These are phyloP conservation scores for Aspergillus panamensis DNA, from an alignment of 495 filamentous ascomycete genomes.

Conservation along the genomic window DNA sequence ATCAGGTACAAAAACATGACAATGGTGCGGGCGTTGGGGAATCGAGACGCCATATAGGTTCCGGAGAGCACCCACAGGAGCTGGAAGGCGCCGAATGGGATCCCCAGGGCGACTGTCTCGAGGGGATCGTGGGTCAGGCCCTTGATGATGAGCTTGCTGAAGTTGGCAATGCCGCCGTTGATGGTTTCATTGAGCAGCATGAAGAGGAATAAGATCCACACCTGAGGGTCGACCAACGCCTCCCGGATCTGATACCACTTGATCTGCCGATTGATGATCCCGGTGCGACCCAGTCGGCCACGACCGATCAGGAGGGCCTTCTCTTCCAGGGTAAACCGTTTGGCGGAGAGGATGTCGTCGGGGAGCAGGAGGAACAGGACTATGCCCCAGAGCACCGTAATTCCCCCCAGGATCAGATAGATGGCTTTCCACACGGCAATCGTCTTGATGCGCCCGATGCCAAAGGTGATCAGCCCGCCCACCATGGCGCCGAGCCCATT, in stretches of 20 bases:
- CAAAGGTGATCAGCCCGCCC: constrained; percentile 47
- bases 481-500: constrained; percentile 47
- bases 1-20: constrained; percentile 37
- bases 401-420: constrained; percentile 36
- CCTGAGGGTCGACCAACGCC: constrained; percentile 38
- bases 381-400: constrained; percentile 39
- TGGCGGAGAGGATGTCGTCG: constrained; percentile 36
- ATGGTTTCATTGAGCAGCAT: constrained; percentile 37
- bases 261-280: constrained; percentile 40
- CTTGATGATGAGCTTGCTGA: constrained; percentile 41
- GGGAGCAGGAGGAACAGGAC: constrained; percentile 38
- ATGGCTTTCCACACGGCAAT: constrained; percentile 41
- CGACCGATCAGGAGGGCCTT: constrained; percentile 39
- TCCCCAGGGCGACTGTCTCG: constrained; percentile 32
- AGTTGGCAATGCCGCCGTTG: constrained; percentile 38
- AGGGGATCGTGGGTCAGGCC: constrained; percentile 31
- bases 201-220: constrained; percentile 38
- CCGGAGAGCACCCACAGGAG: constrained; percentile 35
- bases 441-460: constrained; percentile 46
- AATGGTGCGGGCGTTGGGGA: constrained; percentile 32
- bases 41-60: constrained; percentile 31
- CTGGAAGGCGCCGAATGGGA: constrained; percentile 40
- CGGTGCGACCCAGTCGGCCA: constrained; percentile 17
- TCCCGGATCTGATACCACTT: constrained; percentile 48
- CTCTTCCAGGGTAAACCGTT: constrained; percentile 37